Evolutionary conservation across 78 protist genomes (phyloP).

Genomic region (Salpingoeca rosetta): DNA sequence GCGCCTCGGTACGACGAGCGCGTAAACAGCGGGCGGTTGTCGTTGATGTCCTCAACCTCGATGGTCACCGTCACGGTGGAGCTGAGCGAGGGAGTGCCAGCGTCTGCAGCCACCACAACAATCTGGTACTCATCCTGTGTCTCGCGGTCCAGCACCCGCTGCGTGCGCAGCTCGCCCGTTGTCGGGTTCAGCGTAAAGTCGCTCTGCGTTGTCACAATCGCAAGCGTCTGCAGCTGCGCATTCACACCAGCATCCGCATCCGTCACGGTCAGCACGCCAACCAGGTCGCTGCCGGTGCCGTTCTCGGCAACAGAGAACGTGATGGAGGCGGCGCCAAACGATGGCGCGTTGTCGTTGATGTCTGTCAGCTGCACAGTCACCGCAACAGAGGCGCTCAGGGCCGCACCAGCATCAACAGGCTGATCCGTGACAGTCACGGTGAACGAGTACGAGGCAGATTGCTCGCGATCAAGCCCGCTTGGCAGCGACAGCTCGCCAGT

Average conservation of each 20-base stretch:
- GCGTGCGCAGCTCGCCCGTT: neutral
- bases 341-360: neutral
- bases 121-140: neutral
- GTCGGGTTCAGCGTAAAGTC: neutral
- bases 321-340: neutral
- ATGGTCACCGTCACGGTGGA: neutral
- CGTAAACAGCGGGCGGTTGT: neutral
- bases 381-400: neutral
- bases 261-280: neutral
- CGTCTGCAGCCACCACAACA: neutral
- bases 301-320: neutral
- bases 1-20: neutral
- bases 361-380: neutral
- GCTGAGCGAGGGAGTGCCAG: neutral
- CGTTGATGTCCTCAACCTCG: neutral
- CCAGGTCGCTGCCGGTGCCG: neutral
- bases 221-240: neutral
- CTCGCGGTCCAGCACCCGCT: neutral
- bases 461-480: neutral
- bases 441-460: neutral
- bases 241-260: neutral
- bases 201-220: neutral
- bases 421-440: neutral
- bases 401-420: neutral
- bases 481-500: neutral